phyloP scores from a whole-genome alignment of 352 stramenopile species.

The Thraustochytrium striatum region DNA sequence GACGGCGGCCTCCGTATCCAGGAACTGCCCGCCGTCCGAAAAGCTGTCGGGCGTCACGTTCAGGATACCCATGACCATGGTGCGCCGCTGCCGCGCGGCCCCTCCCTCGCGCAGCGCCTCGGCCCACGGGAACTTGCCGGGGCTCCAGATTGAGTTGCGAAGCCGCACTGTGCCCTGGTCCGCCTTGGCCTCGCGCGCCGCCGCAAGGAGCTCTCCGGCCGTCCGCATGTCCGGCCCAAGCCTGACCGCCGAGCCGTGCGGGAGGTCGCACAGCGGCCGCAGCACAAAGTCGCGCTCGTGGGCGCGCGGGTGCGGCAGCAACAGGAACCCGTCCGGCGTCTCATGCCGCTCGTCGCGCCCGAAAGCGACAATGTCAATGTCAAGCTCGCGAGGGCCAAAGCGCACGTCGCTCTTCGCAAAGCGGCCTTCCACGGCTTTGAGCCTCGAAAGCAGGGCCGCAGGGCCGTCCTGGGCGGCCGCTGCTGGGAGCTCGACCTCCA shows the following conservation, averaged over 20 bases:
- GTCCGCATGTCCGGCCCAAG: too few relatives aligned
- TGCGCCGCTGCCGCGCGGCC: conserved; percentile 47
- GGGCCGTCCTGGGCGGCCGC: conserved; percentile 67
- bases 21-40: conserved; percentile 78
- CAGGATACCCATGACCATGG: conserved; percentile 93
- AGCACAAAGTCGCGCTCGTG: conserved; percentile 94
- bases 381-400: conserved; percentile 84
- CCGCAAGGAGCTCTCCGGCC: conserved; percentile 20
- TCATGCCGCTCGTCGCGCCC: too few relatives aligned
- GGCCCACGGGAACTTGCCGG: conserved; percentile 2
- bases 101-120: background rate
- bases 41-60: conserved; percentile 99
- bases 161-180: too few relatives aligned
- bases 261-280: conserved; percentile 85
- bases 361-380: conserved; percentile 93
- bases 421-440: conserved; percentile 37
- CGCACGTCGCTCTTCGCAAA: conserved; percentile 53
- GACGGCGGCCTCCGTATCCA: conserved; percentile 64
- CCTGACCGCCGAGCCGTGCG: conserved; percentile 60
- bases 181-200: too few relatives aligned
- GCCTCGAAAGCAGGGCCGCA: conserved; percentile 60
- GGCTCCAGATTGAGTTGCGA: background rate
- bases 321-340: conserved; percentile 66
- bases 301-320: conserved; percentile 88
- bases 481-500: conserved; percentile 73